phyloP scores from a whole-genome alignment of 495 filamentous ascomycete genomes.

The Copromyces sp. region DNA sequence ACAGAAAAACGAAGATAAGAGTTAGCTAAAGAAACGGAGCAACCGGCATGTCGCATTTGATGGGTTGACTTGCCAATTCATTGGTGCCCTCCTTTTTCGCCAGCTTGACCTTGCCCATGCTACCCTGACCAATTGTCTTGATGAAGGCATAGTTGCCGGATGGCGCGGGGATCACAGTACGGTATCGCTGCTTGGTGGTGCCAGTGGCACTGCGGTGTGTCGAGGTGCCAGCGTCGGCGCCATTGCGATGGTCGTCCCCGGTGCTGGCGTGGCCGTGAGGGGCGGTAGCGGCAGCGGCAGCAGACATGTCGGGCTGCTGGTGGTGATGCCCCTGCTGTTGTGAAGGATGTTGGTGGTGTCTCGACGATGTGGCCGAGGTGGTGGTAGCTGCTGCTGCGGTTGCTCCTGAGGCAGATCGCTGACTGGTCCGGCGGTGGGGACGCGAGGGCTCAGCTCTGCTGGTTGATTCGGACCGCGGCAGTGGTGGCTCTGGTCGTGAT shows the following conservation, averaged over 20 bases:
- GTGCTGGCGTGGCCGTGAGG: constrained; percentile 27
- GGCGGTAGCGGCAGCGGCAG: constrained; percentile 29
- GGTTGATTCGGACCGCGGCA: constrained; percentile 23
- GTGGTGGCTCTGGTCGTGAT: constrained; percentile 18
- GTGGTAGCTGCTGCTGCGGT: constrained; percentile 1
- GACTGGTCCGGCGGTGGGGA: constrained; percentile 35
- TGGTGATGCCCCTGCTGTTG: constrained; percentile 15
- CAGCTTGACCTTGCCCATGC: constrained; percentile 94
- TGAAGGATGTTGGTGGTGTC: not conserved
- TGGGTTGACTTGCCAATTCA: constrained; percentile 62
- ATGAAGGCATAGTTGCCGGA: constrained; percentile 87
- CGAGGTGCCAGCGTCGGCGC: constrained; percentile 32
- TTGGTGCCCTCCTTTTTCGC: constrained; percentile 70
- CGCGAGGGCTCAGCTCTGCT: constrained; percentile 32
- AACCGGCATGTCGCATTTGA: constrained; percentile 5
- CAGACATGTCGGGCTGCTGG: constrained; percentile 40
- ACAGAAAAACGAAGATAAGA: not conserved
- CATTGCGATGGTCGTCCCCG: constrained; percentile 33
- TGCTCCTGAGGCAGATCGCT: constrained; percentile 9
- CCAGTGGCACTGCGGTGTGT: constrained; percentile 6
- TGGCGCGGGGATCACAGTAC: constrained; percentile 72
- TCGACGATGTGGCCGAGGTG: not conserved
- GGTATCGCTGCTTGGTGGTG: constrained; percentile 46
- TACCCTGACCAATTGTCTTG: constrained; percentile 95
- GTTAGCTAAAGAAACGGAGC: constrained; percentile 4